Base-by-base conservation (phyloP, 2,329 filamentous ascomycete genomes). In the Bipolaris cookei region DNA sequence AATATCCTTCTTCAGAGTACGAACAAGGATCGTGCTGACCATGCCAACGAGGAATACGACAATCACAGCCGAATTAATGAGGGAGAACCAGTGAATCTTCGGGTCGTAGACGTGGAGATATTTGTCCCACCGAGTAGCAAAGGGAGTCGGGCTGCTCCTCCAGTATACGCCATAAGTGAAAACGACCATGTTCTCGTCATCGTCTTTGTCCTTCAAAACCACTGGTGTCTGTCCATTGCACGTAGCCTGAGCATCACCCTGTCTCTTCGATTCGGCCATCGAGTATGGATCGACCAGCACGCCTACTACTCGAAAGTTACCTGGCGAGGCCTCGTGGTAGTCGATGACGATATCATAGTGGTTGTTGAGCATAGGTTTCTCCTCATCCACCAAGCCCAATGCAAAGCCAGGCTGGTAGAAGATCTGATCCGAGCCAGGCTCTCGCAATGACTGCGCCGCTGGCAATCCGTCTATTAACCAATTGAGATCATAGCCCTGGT, bases 101-200 rank as follows among this genome's bases (percentile, higher is more conserved):
- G 95, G 93, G 76, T 98, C 93, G 73, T 93, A 96, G 28, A 99
- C 94, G 72, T 98, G 94, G 34, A 99, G 84, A 75, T 98, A 98
- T 79, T 97, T 98, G 82, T 99, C 95, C 95, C 95, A 99, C 63
- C 95, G 87, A 11, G 95, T 99, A 25, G 95, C 95, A 89, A 96
- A 99, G 1, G 90, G 91, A 1, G 93, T 98, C 0, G 84, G 73
- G 0, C 92, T 97, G 65, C 88, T 86, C 55, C 84, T 85, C 95
- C 95, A 99, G 77, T 89, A 90, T 13, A 98, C 91, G 64, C 90
- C 92, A 80, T 99, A 99, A 4, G 92, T 97, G 81, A 91, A 99
- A 2, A 87, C 86, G 20, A 97, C 91, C 18, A 58, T 41, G 8
- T 58, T 58, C 1, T 84, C 79, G 18, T 84, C 92, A 13, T 85